Evolutionary conservation across 331 rosid genomes (phyloP).

Genomic region (Pyrus hybrid): DNA sequence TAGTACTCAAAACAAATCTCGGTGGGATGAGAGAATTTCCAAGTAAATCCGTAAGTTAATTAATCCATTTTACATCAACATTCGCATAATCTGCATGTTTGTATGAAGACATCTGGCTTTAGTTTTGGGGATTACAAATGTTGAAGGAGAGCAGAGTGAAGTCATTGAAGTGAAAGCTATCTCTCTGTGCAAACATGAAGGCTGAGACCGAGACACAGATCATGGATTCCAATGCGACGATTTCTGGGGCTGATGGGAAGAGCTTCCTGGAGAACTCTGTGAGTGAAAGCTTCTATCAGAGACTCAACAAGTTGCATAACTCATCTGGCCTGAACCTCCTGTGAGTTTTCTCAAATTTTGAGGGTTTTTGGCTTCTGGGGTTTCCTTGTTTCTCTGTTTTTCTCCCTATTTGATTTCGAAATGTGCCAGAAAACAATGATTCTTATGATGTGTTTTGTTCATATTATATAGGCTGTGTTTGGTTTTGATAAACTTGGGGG

Average conservation of each 20-base stretch:
- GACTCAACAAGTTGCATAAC: constrained; percentile 16
- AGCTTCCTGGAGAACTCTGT: constrained; percentile 5
- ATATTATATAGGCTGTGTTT: background rate
- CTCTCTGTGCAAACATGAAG: background rate
- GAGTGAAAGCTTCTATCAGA: constrained; percentile 14
- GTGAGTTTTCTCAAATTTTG: constrained; percentile 2
- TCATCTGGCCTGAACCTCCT: constrained; percentile 22
- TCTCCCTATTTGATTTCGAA: background rate
- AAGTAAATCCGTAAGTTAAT: background rate
- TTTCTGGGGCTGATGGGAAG: constrained; percentile 4
- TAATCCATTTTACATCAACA: background rate
- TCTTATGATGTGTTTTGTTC: background rate
- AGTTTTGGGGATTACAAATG: background rate
- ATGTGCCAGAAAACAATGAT: background rate
- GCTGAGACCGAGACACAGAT: constrained; percentile 6
- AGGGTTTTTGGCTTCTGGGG: background rate
- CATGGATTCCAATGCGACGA: background rate
- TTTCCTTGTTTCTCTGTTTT: background rate
- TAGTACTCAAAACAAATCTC: background rate
- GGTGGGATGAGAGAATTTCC: too few relatives aligned
- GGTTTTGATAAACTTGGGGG: too few relatives aligned
- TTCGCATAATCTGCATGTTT: background rate
- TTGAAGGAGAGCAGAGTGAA: background rate
- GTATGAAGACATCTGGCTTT: background rate
- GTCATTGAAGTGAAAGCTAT: background rate